Evolutionary conservation across 2,329 filamentous ascomycete genomes (phyloP), one percentile per base, ranked within the genome.

Genomic region (Aaosphaeria pasadenensis): DNA sequence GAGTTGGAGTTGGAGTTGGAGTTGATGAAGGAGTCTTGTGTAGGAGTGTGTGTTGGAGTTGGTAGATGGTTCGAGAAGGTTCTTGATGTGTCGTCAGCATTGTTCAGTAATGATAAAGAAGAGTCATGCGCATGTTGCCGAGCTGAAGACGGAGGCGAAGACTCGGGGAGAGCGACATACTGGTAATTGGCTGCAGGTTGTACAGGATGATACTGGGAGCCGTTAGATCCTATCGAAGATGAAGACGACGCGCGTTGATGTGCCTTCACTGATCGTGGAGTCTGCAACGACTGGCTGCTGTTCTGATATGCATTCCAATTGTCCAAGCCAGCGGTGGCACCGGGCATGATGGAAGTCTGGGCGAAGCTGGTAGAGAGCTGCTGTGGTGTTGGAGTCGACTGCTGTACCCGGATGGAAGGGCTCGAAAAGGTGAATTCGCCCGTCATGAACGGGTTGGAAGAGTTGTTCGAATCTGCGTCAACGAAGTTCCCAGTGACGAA

Each of bases 21-120:
- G 4, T 67, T 70, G 50, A 79, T 64, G 55, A 79, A 80, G 3
- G 73, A 72, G 50, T 77, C 74, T 62, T 80, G 76, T 30, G 75
- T 72, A 11, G 79, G 78, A 6, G 78, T 81, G 50, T 79, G 76
- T 41, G 77, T 72, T n/a, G 80, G 77, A 28, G 77, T 81, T 3
- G 78, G 78, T 9, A 81, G 72, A 56, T 78, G 74, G 63, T 66
- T 82, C 50, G 76, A 69, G 63, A 74, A 75, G 43, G 69, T 60
- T 50, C 72, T 70, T 55, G 61, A 66, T 33, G 60, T 56, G 60
- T 67, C 66, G 59, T 72, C 67, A 62, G 67, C 64, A 33, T 48
- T 46, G 47, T 55, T 53, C 17, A 24, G 17, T 24, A 24, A 24
- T 24, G 17, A 24, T 24, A 24, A 24, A 38, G 49, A 54, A 58